Percentiles rank a stretch among this genome's conserved stretches.
These are phyloP conservation scores for Helenozyma baotianmanensis DNA, from an alignment of 805 yeast genomes.

Conservation along the genomic window DNA sequence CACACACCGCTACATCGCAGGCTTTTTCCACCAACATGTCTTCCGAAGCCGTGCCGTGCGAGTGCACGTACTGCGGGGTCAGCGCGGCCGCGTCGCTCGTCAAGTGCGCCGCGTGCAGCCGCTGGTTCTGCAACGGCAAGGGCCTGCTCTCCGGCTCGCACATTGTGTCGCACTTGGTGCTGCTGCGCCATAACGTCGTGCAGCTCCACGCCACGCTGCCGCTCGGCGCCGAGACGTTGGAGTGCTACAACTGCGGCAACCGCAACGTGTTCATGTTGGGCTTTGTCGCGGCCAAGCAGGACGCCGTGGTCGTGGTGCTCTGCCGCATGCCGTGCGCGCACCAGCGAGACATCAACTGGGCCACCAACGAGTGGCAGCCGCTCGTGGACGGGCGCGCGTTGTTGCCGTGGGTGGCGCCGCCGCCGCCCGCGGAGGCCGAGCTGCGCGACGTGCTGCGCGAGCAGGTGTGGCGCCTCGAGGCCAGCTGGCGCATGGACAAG, in stretches of 20 bases:
- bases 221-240: constrained; percentile 80
- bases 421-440: constrained; percentile 59
- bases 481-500: constrained; percentile 72
- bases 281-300: constrained; percentile 80
- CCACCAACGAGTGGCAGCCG: constrained; percentile 81
- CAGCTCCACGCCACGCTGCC: constrained; percentile 75
- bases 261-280: constrained; percentile 76
- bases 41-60: neutral
- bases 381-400: constrained; percentile 75
- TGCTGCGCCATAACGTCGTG: constrained; percentile 71
- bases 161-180: constrained; percentile 78
- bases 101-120: constrained; percentile 69
- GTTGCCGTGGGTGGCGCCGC: constrained; percentile 74
- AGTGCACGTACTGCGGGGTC: constrained; percentile 72
- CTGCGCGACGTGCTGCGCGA: constrained; percentile 54
- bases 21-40: no score
- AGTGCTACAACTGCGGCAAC: constrained; percentile 87
- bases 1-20: no score
- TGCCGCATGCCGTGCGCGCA: constrained; percentile 90
- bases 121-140: constrained; percentile 87
- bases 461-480: constrained; percentile 70
- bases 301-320: constrained; percentile 78
- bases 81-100: constrained; percentile 61
- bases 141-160: constrained; percentile 62
- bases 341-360: constrained; percentile 75